Conservation (phyloP, 306 rosid genomes). For the Corylus heterophylla region DNA sequence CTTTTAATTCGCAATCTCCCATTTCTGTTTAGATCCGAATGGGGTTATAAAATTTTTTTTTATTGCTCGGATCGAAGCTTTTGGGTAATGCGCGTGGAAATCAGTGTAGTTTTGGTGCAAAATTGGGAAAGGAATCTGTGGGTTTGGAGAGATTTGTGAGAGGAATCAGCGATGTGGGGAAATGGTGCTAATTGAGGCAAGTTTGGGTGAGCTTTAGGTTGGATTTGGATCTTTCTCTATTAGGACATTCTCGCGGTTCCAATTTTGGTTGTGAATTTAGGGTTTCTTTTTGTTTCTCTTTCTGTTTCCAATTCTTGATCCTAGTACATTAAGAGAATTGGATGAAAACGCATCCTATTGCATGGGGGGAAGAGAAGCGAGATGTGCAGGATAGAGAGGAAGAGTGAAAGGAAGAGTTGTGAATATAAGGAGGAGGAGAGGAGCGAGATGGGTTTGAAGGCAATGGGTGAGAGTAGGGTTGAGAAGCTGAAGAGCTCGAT, state of each 20-base stretch:
- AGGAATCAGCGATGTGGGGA: neutral
- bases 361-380: constrained; percentile 35
- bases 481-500: constrained; percentile 54
- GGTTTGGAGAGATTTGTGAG: neutral
- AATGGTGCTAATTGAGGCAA: neutral
- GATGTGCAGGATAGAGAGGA: constrained; percentile 49
- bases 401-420: constrained; percentile 36
- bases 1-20: neutral
- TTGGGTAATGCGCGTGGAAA: constrained; percentile 24
- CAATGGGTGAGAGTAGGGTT: constrained; percentile 50
- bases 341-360: neutral
- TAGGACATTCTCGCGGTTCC: constrained; percentile 2
- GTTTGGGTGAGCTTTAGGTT: constrained; percentile 12
- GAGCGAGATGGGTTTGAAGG: constrained; percentile 70
- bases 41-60: constrained; percentile 1
- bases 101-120: neutral
- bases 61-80: constrained; percentile 6
- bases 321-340: neutral
- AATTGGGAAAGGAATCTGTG: neutral
- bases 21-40: constrained; percentile 6
- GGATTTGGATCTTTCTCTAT: neutral
- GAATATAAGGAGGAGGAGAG: constrained; percentile 41
- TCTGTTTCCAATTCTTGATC: neutral
- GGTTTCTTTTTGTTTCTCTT: neutral
- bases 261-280: neutral